Evolutionary conservation across 495 filamentous ascomycete genomes (phyloP), one percentile per base, ranked within the genome.

Genomic region (Cryomyces minteri): DNA sequence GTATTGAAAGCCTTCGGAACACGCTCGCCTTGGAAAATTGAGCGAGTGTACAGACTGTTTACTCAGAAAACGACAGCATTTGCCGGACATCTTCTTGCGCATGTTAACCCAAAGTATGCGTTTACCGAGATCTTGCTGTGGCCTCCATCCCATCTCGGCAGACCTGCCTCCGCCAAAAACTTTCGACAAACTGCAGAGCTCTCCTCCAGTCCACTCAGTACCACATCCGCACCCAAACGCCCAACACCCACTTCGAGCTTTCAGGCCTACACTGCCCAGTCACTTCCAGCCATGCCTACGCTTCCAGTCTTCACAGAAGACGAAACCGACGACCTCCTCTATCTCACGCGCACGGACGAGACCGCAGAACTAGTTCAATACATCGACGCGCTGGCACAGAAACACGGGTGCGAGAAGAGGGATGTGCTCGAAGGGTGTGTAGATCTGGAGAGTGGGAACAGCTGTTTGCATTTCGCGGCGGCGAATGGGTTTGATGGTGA

Each of bases 281-380:
- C 40, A 1, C 40, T 18, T 12, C 40, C 25, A 30, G 28, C 40
- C 8, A 41, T 41, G 40, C 1, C 34, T 28, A 5, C 43, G 8
- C 11, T 14, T 5, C 51, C 52, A 31, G 18, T 63, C 39, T 64
- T 88, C 46, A 73, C 71, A 28, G 72, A 76, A 56, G 88, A 94
- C 39, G 71, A 82, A 55, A 79, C 86, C 47, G 84, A 88, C 57
- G 88, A 94, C 56, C 75, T 94, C 50, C 71, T 94, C 49, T 94
- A 90, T 65, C 70, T 78, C 43, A 76, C 87, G 11, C 83, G 88
- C 31, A 68, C 68, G 0, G 82, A 82, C 54, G 85, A 92, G 32
- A 66, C 77, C 44, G 62, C 70, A 31, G 82, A 86, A 39, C 71
- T 94, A 39, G 62, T 66, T n/a, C 57, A 63, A 8, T 67, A 74